phyloP scores from a whole-genome alignment of 768 basidiomycete genomes.

The Suillus cothurnatus region DNA sequence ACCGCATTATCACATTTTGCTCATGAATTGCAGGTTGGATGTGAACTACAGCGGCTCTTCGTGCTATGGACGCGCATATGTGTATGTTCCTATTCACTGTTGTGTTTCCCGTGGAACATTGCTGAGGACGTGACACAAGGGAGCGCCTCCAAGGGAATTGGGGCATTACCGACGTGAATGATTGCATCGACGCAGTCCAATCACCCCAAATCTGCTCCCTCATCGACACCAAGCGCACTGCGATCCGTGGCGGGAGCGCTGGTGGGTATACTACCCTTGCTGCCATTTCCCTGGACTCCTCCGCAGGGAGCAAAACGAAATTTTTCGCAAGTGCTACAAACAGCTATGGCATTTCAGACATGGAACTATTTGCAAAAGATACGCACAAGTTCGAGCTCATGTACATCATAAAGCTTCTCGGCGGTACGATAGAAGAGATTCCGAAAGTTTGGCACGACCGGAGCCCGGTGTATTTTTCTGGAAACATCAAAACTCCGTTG shows the following conservation, averaged over 20 bases:
- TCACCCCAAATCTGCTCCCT: slow-evolving; percentile 44
- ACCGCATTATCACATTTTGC: background rate
- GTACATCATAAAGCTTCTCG: slow-evolving; percentile 62
- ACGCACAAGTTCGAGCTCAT: slow-evolving; percentile 75
- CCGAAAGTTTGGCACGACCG: slow-evolving; percentile 60
- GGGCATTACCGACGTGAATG: slow-evolving; percentile 72
- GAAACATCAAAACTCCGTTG: slow-evolving; percentile 62
- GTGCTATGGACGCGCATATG: slow-evolving; percentile 70
- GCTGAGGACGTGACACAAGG: slow-evolving; percentile 20
- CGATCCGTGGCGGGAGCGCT: slow-evolving; percentile 72
- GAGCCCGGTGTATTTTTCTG: slow-evolving; percentile 64
- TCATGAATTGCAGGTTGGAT: slow-evolving; percentile 55
- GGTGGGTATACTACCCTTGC: slow-evolving; percentile 73
- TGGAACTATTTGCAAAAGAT: slow-evolving; percentile 54
- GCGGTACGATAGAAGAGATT: slow-evolving; percentile 53
- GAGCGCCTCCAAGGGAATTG: slow-evolving; percentile 62
- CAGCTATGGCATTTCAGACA: slow-evolving; percentile 69
- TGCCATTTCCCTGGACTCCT: slow-evolving; percentile 40
- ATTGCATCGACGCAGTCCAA: slow-evolving; percentile 54
- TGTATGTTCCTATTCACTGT: slow-evolving; percentile 28
- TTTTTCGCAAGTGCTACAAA: slow-evolving; percentile 64
- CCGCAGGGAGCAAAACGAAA: slow-evolving; percentile 63
- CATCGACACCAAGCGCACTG: slow-evolving; percentile 63
- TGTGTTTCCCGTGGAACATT: background rate
- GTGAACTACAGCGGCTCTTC: slow-evolving; percentile 79